Base-by-base conservation (phyloP, 305 asterid genomes). In the Salvia sclarea region DNA sequence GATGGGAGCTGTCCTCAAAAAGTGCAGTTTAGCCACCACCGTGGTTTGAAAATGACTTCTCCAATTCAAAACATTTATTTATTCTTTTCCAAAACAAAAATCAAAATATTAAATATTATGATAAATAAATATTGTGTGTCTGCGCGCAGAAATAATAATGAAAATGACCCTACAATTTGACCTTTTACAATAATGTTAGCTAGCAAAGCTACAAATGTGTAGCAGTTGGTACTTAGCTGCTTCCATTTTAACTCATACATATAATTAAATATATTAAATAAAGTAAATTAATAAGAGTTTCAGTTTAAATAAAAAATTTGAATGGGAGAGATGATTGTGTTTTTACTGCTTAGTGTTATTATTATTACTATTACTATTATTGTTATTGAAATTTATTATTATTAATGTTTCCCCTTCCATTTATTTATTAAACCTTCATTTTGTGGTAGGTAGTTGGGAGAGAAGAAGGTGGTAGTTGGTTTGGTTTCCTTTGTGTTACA, bases 11-110 rank as follows among this genome's bases (percentile, higher is more conserved):
- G 70, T 77, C 76, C 28, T 69, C 25, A 44, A 64, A 78, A 78
- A 73, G 76, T 77, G 78, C 75, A 68, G 58, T 10, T 53, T 53
- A 66, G 75, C 72, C 72, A 62, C 77, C 78, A 72, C 10, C 17
- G 14, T 35, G 28, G 64, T 30, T 38, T 75, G 83, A 79, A 71
- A 75, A 72, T 45, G 80, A 79, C 78, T 31, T 20, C 8, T 71
- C 66, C 74, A 47, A 28, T 31, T 33, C 22, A 49, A 14, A 5
- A 22, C 41, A 25, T 33, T 5, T 3, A 28, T 28, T 1, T 28
- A 8, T 33, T 33, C 7, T 33, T 5, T 25, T n/a, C n/a, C n/a
- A n/a, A 4, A 25, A 33, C 35, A 30, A 30, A 30, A 33, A 33
- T 33, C 9, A 7, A 8, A 33, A 33, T 33, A 33, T 33, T 33